These are phyloP conservation scores for Globisporangium sylvaticum DNA, from an alignment of 352 stramenopile species.

Conservation along the genomic window DNA sequence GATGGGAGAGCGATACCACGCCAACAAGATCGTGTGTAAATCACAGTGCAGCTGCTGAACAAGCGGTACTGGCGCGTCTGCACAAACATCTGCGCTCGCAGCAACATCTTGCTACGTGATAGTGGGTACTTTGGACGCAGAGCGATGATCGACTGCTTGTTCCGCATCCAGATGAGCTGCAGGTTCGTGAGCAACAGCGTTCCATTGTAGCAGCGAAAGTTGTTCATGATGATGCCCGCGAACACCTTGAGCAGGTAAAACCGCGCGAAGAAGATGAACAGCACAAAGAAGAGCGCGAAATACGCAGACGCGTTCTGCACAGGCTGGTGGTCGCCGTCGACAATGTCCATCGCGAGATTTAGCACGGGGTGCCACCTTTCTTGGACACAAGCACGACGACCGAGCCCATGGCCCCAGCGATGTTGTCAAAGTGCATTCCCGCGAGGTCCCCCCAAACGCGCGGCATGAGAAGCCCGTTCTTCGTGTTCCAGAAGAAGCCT, in stretches of 20 bases:
- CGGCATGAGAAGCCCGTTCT: conserved; percentile 52
- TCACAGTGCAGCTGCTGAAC: conserved; percentile 57
- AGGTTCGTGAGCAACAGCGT: conserved; percentile 71
- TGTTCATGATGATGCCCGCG: conserved; percentile 84
- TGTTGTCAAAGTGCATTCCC: conserved; percentile 81
- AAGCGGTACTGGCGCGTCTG: conserved; percentile 60
- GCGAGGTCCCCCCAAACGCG: conserved; percentile 78
- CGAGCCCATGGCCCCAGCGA: conserved; percentile 68
- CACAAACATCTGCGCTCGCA: conserved; percentile 56
- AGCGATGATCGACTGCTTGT: conserved; percentile 56
- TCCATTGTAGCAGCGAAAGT: conserved; percentile 81
- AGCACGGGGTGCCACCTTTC: conserved; percentile 85
- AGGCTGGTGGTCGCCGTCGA: conserved; percentile 62
- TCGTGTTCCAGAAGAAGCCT: conserved; percentile 59
- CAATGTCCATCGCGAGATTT: conserved; percentile 80
- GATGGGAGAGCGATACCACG: conserved; percentile 68
- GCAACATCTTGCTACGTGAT: conserved; percentile 53
- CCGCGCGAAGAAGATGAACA: conserved; percentile 73
- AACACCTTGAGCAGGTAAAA: conserved; percentile 81
- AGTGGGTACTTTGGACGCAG: conserved; percentile 73
- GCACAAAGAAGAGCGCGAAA: conserved; percentile 80
- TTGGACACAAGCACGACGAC: conserved; percentile 82
- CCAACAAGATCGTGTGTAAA: conserved; percentile 72
- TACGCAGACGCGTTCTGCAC: conserved; percentile 71
- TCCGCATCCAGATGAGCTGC: conserved; percentile 77